phyloP scores from a whole-genome alignment of 2,329 filamentous ascomycete species.

The Zymoseptoria crescenta region DNA sequence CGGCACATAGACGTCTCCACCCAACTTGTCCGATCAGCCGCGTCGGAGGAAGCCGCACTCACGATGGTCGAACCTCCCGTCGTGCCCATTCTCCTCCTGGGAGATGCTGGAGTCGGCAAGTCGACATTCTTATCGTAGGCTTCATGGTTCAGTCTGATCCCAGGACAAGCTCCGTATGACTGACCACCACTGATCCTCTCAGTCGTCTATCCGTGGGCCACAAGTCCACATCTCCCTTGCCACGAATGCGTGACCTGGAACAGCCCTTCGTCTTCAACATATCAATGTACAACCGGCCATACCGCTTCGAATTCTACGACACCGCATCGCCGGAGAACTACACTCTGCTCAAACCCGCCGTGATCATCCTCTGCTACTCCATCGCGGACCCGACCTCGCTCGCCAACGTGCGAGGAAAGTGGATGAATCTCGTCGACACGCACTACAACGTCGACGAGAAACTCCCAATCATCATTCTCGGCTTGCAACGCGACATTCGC shows the following conservation, averaged over 20 bases:
- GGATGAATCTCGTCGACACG: slow-evolving; percentile 38
- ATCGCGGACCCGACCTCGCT: slow-evolving; percentile 48
- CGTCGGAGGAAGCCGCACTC: not conserved
- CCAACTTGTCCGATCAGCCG: not conserved
- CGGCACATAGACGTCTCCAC: not conserved
- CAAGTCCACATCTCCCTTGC: slow-evolving; percentile 28
- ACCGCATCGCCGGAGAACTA: slow-evolving; percentile 51
- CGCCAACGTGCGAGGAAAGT: slow-evolving; percentile 38
- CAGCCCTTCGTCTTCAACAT: slow-evolving; percentile 55
- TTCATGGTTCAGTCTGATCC: not conserved
- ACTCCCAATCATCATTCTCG: slow-evolving; percentile 52
- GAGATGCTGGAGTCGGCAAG: slow-evolving; percentile 53
- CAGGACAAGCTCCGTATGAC: not conserved
- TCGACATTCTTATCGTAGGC: slow-evolving; percentile 56
- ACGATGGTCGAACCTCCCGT: slow-evolving; percentile 25
- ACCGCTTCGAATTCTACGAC: slow-evolving; percentile 50
- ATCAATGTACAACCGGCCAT: slow-evolving; percentile 47
- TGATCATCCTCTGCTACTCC: slow-evolving; percentile 53
- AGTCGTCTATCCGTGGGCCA: slow-evolving; percentile 28
- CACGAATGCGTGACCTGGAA: slow-evolving; percentile 45
- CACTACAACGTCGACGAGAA: slow-evolving; percentile 47
- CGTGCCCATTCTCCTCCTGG: slow-evolving; percentile 49
- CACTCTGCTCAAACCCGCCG: slow-evolving; percentile 45
- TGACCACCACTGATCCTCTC: slow-evolving; percentile 4
- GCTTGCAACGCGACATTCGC: slow-evolving; percentile 51